These are phyloP conservation scores for Corymbia maculata DNA, from an alignment of 345 rosid genomes.

Conservation along the genomic window DNA sequence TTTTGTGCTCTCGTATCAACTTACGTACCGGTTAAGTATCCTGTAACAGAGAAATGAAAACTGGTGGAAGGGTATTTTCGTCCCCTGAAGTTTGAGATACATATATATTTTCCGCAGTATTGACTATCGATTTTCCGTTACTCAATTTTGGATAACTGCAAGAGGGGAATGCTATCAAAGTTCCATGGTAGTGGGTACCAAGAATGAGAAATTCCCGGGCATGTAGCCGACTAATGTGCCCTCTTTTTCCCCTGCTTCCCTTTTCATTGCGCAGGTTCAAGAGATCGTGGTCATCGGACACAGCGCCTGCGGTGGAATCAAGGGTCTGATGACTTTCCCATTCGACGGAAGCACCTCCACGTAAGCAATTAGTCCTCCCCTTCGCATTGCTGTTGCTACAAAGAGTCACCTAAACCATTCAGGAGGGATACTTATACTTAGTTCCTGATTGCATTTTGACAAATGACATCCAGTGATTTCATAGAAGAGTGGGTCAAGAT, in stretches of 20 bases:
- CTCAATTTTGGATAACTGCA: background rate
- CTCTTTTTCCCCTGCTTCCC: background rate
- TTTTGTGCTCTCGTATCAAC: background rate
- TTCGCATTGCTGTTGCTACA: background rate
- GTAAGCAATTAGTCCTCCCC: slow-evolving; percentile 15
- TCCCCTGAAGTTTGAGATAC: background rate
- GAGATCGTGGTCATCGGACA: slow-evolving; percentile 88
- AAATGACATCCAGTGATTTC: slow-evolving; percentile 54
- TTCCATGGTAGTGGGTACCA: background rate
- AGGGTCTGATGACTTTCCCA: slow-evolving; percentile 88
- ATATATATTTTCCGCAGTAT: background rate
- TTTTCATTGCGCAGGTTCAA: slow-evolving; percentile 36
- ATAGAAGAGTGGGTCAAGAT: slow-evolving; percentile 95
- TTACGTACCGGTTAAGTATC: background rate
- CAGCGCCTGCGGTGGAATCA: slow-evolving; percentile 94
- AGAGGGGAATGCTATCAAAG: background rate
- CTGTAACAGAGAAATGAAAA: background rate
- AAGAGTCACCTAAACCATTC: background rate
- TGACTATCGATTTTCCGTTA: background rate
- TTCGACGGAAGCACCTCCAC: slow-evolving; percentile 63
- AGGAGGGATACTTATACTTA: background rate
- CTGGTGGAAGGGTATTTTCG: background rate
- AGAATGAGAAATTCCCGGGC: background rate
- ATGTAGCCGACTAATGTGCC: background rate
- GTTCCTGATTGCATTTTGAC: background rate